Evolutionary conservation across 176 grass and related monocot species (phyloP), one percentile per base, ranked within the genome.

Genomic region (Secale cereale): DNA sequence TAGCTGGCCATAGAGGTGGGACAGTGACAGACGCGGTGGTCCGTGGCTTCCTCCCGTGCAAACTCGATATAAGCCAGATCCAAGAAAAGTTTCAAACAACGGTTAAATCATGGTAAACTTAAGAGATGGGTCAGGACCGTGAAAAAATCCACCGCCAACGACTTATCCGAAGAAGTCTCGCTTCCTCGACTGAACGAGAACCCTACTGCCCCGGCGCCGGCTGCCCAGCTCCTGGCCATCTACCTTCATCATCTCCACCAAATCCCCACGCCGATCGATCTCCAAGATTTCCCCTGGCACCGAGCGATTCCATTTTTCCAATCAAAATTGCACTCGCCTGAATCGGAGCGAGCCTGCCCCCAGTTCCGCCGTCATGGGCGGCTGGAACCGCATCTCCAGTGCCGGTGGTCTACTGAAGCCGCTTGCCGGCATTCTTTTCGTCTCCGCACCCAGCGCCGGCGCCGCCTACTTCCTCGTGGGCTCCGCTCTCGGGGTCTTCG

Each of bases 401-500:
- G 60, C 76, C 61, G 60, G 61, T 6, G 60, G 61, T 4, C 30
- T 84, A 60, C 15, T 84, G 61, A 84, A 91, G 85, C 81, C 69
- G 60, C 69, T 91, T 23, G 76, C 62, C 81, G 36, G 85, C 69
- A n/a, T 76, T 13, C 80, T 50, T 7, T 52, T 86, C 10, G 70
- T 67, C n/a, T 68, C 64, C 3, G 9, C 70, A 14, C 85, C 81
- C 10, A 39, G 85, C 8, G 59, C 37, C 43, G 75, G 85, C 30
- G 69, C 26, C 4, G 48, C 81, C 19, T 93, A 61, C 83, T 83
- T 95, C 85, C 82, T 91, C 48, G 37, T 89, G 3, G 94, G 91
- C 27, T 82, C 84, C 54, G 76, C 27, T 31, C 70, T 90, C 32
- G 94, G 85, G 5, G 77, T 94, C 52, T 10, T 85, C 36, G 90